phyloP scores from a whole-genome alignment of 208 protist genomes.

The Leishmania turanica region DNA sequence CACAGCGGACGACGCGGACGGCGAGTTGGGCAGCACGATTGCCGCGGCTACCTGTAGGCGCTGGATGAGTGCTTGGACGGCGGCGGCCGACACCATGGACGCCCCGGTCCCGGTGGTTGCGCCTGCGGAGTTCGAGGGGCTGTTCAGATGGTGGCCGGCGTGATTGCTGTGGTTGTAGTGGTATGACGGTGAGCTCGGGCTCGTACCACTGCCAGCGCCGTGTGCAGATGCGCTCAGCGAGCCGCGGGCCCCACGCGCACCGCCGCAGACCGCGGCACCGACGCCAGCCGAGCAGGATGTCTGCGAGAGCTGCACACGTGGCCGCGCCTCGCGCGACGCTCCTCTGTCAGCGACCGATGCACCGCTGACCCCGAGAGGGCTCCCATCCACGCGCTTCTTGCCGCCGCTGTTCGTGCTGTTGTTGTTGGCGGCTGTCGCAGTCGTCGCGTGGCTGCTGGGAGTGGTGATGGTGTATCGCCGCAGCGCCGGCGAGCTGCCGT shows the following conservation, averaged over 20 bases:
- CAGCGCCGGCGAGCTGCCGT: conserved; percentile 26
- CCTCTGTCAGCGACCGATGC: background rate
- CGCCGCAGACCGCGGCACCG: background rate
- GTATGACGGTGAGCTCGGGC: background rate
- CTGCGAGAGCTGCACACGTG: conserved; percentile 28
- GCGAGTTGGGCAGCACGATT: conserved; percentile 1
- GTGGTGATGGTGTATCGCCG: conserved; percentile 32
- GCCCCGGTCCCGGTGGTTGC: background rate
- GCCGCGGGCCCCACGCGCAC: conserved; percentile 3
- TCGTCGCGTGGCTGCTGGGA: background rate
- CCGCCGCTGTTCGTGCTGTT: conserved; percentile 8
- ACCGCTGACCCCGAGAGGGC: conserved; percentile 8
- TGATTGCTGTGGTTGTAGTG: background rate
- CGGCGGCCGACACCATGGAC: conserved; percentile 13
- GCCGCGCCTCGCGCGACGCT: conserved; percentile 13
- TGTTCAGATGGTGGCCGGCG: background rate
- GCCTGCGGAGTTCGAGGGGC: background rate
- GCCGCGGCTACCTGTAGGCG: conserved; percentile 17
- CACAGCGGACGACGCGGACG: background rate
- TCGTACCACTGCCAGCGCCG: background rate
- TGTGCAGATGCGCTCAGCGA: conserved; percentile 2
- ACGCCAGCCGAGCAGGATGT: background rate
- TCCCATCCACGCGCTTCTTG: conserved; percentile 3
- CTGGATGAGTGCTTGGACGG: conserved; percentile 17
- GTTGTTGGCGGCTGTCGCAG: conserved; percentile 7